Evolutionary conservation across 2,329 filamentous ascomycete genomes (phyloP).

Genomic region (Scopulariopsis brevicaulis): DNA sequence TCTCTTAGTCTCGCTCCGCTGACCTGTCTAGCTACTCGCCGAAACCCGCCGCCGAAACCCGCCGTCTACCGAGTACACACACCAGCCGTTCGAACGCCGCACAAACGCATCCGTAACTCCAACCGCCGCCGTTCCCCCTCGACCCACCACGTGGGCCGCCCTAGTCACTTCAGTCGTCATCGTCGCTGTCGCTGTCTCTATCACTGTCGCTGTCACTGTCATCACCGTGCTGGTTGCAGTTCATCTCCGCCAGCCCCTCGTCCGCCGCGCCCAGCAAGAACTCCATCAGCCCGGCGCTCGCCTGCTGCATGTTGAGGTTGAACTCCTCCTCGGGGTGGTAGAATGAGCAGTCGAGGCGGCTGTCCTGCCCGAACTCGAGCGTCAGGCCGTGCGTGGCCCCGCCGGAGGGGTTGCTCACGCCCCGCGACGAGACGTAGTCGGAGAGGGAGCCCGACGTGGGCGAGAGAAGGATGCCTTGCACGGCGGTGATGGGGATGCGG

Average conservation of each 20-base stretch:
- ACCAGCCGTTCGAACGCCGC: too few species aligned
- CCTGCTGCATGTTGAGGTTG: conserved; percentile 30
- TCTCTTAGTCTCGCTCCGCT: too few species aligned
- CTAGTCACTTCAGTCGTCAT: background rate
- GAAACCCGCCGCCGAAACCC: too few species aligned
- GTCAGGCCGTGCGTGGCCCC: conserved; percentile 29
- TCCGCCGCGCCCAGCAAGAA: conserved; percentile 20
- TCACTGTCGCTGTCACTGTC: background rate
- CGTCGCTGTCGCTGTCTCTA: background rate
- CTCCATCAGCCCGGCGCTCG: conserved; percentile 35
- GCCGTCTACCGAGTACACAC: too few species aligned
- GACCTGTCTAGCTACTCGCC: too few species aligned
- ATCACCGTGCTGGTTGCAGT: background rate
- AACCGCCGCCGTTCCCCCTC: too few species aligned
- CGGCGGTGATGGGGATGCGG: conserved; percentile 23
- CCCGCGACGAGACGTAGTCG: conserved; percentile 33
- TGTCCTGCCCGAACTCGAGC: conserved; percentile 33
- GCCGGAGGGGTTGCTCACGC: conserved; percentile 21
- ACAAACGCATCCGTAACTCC: too few species aligned
- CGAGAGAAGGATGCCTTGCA: conserved; percentile 29
- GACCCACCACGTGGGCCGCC: background rate
- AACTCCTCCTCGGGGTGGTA: conserved; percentile 32
- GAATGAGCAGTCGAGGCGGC: conserved; percentile 22
- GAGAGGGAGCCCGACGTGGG: conserved; percentile 31
- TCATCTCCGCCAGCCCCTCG: background rate